Percentiles rank a stretch among this genome's conserved stretches.
These are phyloP conservation scores for Vitis hybrid DNA, from an alignment of 177 flowering plant species.

Conservation along the genomic window DNA sequence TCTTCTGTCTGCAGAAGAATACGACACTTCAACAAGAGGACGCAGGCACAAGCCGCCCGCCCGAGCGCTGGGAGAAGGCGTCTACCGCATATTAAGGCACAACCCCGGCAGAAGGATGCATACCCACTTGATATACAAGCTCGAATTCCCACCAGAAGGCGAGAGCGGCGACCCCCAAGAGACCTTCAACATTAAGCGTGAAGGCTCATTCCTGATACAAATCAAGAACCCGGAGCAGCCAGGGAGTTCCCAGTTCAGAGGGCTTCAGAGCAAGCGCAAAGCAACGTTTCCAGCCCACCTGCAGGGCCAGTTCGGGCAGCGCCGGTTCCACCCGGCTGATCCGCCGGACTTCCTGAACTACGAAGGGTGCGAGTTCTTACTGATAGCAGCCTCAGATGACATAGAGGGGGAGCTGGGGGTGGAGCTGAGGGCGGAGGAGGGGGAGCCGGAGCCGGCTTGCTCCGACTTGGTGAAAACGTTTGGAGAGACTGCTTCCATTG, in stretches of 20 bases:
- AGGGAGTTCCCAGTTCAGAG: constrained; percentile 29
- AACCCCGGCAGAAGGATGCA: constrained; percentile 30
- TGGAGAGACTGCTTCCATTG: constrained; percentile 47
- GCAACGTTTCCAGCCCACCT: constrained; percentile 70
- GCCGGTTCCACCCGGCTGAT: constrained; percentile 43
- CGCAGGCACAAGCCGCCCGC: constrained; percentile 42
- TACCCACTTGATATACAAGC: constrained; percentile 72
- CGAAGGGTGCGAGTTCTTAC: constrained; percentile 81
- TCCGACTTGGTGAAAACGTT: constrained; percentile 59
- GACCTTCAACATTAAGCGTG: constrained; percentile 43
- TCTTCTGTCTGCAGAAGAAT: constrained; percentile 43
- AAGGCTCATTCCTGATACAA: constrained; percentile 69
- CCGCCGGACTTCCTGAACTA: constrained; percentile 80
- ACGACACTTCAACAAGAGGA: constrained; percentile 67
- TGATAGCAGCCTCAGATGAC: constrained; percentile 73
- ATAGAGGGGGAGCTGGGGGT: constrained; percentile 70
- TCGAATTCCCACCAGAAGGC: constrained; percentile 49
- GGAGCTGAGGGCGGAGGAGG: constrained; percentile 44
- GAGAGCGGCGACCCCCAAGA: constrained; percentile 49
- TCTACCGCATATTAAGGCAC: constrained; percentile 60
- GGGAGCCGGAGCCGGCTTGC: constrained; percentile 24
- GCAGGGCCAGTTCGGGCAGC: constrained; percentile 52
- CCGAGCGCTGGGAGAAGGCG: constrained; percentile 73
- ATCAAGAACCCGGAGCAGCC: constrained; percentile 71
- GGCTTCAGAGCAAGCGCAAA: constrained; percentile 59